These are phyloP conservation scores for Pseudogymnoascus verrucosus DNA, from an alignment of 2,329 filamentous ascomycete genomes.

Conservation along the genomic window DNA sequence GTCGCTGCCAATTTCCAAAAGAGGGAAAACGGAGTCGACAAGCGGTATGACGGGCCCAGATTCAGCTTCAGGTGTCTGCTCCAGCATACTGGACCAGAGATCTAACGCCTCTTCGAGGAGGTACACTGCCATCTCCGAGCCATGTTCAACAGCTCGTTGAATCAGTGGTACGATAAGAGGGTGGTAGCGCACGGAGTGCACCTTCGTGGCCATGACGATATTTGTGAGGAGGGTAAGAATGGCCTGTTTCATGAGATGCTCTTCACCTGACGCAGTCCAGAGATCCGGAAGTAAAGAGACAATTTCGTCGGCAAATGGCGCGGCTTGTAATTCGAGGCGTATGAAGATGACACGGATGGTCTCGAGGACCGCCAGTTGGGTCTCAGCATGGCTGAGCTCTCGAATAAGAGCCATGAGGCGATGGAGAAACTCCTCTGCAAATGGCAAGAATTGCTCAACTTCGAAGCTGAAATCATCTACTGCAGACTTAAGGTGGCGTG, in stretches of 20 bases:
- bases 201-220: slow-evolving; percentile 78
- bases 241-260: slow-evolving; percentile 89
- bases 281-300: slow-evolving; percentile 71
- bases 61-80: slow-evolving; percentile 55
- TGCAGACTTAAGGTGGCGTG: slow-evolving; percentile 71
- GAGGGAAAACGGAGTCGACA: slow-evolving; percentile 53
- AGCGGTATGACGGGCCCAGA: slow-evolving; percentile 55
- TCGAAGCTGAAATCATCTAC: slow-evolving; percentile 80
- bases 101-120: slow-evolving; percentile 88
- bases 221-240: slow-evolving; percentile 80
- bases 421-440: slow-evolving; percentile 63
- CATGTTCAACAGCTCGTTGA: slow-evolving; percentile 66
- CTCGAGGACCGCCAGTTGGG: slow-evolving; percentile 81
- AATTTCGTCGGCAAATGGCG: slow-evolving; percentile 67
- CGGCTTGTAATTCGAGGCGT: slow-evolving; percentile 67
- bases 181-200: slow-evolving; percentile 71
- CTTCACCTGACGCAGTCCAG: slow-evolving; percentile 72
- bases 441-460: slow-evolving; percentile 66
- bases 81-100: slow-evolving; percentile 71
- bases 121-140: slow-evolving; percentile 68
- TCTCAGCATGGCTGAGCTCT: slow-evolving; percentile 75
- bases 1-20: slow-evolving; percentile 59
- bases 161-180: slow-evolving; percentile 74
- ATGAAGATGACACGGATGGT: slow-evolving; percentile 76
- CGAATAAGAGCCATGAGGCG: slow-evolving; percentile 70